Base-by-base conservation (phyloP, 2,329 filamentous ascomycete genomes). In the Trichoderma hamatum region DNA sequence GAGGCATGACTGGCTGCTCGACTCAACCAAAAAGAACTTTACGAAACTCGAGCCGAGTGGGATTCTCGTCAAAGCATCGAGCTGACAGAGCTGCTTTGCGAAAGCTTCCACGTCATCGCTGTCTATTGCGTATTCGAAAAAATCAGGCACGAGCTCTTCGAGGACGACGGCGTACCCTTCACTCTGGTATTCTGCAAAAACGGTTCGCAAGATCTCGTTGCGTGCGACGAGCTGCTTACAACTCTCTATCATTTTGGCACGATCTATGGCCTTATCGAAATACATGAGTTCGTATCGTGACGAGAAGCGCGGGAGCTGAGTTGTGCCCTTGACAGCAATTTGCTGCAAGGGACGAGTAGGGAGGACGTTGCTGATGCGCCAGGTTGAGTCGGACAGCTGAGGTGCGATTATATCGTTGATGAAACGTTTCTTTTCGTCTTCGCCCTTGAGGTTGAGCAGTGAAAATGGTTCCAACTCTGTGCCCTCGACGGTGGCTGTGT, bases 131-230 rank as follows among this genome's bases (percentile, higher is more conserved):
- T 86, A 83, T 55, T 86, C 81, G 43, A 83, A 81, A 49, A 89
- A 84, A 0, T 83, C 81, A 0, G 83, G 81, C 13, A 81, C 73
- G 2, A 91, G 78, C 19, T 85, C 80, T 32, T 87, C 81, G 2
- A 92, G 78, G 0, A 92, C 85, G 1, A 89, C 86, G 66, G 85
- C 84, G 70, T 87, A 83, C 73, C 84, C 87, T 46, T 81, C 80
- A 6, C 80, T 80, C 26, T 82, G 80, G 69, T 83, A 80, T 68
- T 84, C 81, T 16, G 90, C 82, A 71, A 91, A 92, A 5, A 91
- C 86, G 0, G 89, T 91, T 5, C 89, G 85, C 3, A 92, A 80
- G 28, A 91, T 88, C 72, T 91, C 88, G 74, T 90, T 89, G 9
- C 81, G 82, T 3, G 83, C 78, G 1, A 91, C 85, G 3, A 91